These are phyloP conservation scores for Eremothecium sinecaudum DNA, from an alignment of 1,139 yeast genomes.

Conservation along the genomic window DNA sequence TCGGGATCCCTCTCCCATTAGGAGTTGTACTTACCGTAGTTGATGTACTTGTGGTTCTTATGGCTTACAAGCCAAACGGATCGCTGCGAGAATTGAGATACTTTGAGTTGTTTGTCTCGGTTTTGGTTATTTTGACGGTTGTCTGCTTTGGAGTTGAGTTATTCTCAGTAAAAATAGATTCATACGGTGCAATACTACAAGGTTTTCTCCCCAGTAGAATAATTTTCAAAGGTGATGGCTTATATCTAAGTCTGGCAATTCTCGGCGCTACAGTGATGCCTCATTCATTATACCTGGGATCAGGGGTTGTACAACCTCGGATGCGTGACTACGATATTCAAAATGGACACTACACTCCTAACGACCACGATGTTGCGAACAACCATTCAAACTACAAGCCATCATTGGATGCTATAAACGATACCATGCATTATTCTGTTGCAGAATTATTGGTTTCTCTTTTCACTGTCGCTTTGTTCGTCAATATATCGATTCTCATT, in stretches of 20 bases:
- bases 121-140: slow-evolving; percentile 56
- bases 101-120: slow-evolving; percentile 57
- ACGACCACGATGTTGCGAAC: slow-evolving; percentile 24
- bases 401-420: slow-evolving; percentile 54
- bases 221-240: slow-evolving; percentile 47
- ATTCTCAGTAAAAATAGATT: slow-evolving; percentile 40
- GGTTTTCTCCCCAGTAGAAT: slow-evolving; percentile 58
- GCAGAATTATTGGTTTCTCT: slow-evolving; percentile 56
- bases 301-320: slow-evolving; percentile 68
- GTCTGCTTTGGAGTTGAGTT: slow-evolving; percentile 55
- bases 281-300: slow-evolving; percentile 64
- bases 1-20: slow-evolving; percentile 52
- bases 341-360: slow-evolving; percentile 37
- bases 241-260: slow-evolving; percentile 61
- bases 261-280: slow-evolving; percentile 84
- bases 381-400: slow-evolving; percentile 44
- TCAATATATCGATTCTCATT: slow-evolving; percentile 62
- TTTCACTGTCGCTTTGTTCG: slow-evolving; percentile 64
- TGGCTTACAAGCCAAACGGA: slow-evolving; percentile 68
- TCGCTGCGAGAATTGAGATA: slow-evolving; percentile 53
- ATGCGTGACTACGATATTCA: slow-evolving; percentile 53
- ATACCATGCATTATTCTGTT: slow-evolving; percentile 56
- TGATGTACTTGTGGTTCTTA: slow-evolving; percentile 59
- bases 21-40: slow-evolving; percentile 63
- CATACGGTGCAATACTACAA: slow-evolving; percentile 33